phyloP scores from a whole-genome alignment of 768 basidiomycete species.

The Mycena floridula region DNA sequence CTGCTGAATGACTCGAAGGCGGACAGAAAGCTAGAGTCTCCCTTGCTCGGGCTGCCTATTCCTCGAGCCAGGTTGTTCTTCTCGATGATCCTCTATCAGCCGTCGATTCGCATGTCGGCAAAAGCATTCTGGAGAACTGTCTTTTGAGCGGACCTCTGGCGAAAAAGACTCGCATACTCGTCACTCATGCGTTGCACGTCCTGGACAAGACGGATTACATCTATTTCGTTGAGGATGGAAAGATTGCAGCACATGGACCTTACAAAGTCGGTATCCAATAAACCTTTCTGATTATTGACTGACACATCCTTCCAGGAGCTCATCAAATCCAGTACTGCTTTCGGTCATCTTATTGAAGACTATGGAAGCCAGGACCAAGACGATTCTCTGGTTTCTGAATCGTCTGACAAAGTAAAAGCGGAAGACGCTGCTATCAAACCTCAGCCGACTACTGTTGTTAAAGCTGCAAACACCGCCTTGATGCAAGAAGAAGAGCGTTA shows the following conservation, averaged over 20 bases:
- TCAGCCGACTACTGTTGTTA: constrained; percentile 8
- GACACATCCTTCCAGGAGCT: constrained; percentile 29
- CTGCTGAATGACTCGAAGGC: not conserved
- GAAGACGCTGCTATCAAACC: constrained; percentile 21
- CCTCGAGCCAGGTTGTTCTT: constrained; percentile 64
- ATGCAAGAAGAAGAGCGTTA: constrained; percentile 55
- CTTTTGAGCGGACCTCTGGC: constrained; percentile 47
- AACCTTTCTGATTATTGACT: constrained; percentile 1
- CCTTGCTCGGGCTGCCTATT: constrained; percentile 73
- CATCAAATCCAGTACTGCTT: constrained; percentile 34
- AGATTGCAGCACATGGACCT: constrained; percentile 57
- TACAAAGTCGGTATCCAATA: constrained; percentile 33
- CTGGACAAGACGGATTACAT: constrained; percentile 57
- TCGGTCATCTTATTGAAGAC: constrained; percentile 49
- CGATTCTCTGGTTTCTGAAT: constrained; percentile 11
- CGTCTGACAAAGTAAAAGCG: not conserved
- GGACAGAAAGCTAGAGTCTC: constrained; percentile 60
- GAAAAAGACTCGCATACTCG: constrained; percentile 51
- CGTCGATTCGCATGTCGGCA: constrained; percentile 73
- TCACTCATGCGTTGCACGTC: constrained; percentile 56
- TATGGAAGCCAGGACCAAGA: constrained; percentile 37
- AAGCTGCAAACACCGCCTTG: constrained; percentile 13
- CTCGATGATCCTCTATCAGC: constrained; percentile 81
- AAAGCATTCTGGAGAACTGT: constrained; percentile 57
- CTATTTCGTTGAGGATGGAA: constrained; percentile 54